These are phyloP conservation scores for Linnemannia exigua DNA, from an alignment of 192 early-diverging fungal genomes.

Conservation along the genomic window DNA sequence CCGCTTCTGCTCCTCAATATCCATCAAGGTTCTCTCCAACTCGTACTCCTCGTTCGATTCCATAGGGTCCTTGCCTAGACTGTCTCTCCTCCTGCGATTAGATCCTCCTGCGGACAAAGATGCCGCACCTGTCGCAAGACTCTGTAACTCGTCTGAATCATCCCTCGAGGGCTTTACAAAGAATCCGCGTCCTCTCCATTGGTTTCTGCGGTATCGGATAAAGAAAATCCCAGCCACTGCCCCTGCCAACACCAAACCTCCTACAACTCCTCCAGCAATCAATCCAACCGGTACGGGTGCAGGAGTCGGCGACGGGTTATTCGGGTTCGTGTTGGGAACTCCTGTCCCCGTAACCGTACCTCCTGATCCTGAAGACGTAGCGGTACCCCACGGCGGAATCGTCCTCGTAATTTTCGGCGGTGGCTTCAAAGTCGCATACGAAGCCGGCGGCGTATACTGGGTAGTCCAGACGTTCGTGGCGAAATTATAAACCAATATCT, in stretches of 20 bases:
- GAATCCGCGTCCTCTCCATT: neutral
- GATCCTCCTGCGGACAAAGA: neutral
- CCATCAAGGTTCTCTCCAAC: neutral
- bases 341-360: neutral
- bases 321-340: neutral
- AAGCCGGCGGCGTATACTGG: conserved; percentile 19
- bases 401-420: neutral
- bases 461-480: conserved; percentile 15
- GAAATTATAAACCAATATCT: conserved; percentile 30
- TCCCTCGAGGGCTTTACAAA: neutral
- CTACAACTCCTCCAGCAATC: conserved; percentile 37
- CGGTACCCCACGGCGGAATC: neutral
- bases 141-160: neutral
- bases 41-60: neutral
- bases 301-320: neutral
- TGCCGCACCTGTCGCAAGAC: neutral
- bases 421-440: neutral
- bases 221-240: neutral
- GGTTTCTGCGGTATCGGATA: neutral
- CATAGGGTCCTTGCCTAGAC: neutral
- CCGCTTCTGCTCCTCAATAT: neutral
- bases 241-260: neutral
- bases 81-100: neutral
- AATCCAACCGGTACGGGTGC: neutral
- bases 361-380: neutral